Percentiles rank a stretch among this genome's conserved stretches.
These are phyloP conservation scores for Podila horticola DNA, from an alignment of 192 early-diverging fungal genomes.

Conservation along the genomic window DNA sequence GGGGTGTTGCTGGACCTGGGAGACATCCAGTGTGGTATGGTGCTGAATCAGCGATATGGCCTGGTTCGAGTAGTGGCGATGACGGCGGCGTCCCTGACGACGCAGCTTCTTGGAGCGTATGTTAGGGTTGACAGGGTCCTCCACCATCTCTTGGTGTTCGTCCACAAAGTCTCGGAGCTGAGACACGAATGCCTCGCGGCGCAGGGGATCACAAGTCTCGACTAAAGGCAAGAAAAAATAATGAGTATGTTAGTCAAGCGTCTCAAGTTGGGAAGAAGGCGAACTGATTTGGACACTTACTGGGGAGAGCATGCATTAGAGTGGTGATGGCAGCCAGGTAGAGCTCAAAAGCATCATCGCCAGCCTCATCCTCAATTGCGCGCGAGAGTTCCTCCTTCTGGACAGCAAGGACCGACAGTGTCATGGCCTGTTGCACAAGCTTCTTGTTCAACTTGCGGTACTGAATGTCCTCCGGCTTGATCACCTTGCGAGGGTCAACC, in stretches of 20 bases:
- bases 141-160: conserved; percentile 3
- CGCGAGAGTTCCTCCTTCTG: conserved; percentile 48
- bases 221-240: conserved; percentile 5
- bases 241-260: background rate
- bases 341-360: conserved; percentile 51
- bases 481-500: conserved; percentile 20
- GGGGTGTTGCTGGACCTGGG: background rate
- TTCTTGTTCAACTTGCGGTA: conserved; percentile 52
- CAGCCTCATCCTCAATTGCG: conserved; percentile 46
- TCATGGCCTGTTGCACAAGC: conserved; percentile 49
- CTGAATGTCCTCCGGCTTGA: conserved; percentile 36
- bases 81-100: conserved; percentile 28
- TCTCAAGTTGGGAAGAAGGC: background rate
- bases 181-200: conserved; percentile 32
- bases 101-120: conserved; percentile 21
- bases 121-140: background rate
- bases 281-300: conserved; percentile 27
- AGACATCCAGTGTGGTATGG: conserved; percentile 8
- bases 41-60: conserved; percentile 31
- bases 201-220: conserved; percentile 45
- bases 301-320: conserved; percentile 48
- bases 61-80: conserved; percentile 27
- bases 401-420: conserved; percentile 49
- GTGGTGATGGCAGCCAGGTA: conserved; percentile 44
- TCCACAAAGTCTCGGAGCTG: conserved; percentile 32